Base-by-base conservation (phyloP, 2,329 filamentous ascomycete genomes). In the Bertia moriformis region DNA sequence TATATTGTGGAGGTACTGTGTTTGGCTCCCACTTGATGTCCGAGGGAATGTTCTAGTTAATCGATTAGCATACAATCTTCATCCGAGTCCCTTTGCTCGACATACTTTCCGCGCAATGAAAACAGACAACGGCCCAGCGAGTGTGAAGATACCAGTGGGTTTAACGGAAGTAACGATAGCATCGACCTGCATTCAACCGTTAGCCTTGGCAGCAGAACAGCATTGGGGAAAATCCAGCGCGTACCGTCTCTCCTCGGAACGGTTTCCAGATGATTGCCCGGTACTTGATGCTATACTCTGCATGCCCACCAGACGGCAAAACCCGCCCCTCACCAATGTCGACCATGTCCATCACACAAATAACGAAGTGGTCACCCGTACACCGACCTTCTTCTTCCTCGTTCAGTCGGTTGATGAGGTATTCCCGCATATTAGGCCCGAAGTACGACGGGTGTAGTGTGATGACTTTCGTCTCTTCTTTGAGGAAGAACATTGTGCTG, bases 11-110 rank as follows among this genome's bases (percentile, higher is more conserved):
- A 12, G 32, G 32, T 12, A 35, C 32, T 12, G 32, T 35, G 17
- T 35, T 35, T 35, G 32, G 32, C 15, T 35, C 32, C 32, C 32
- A 35, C 32, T 35, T 35, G 32, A 35, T 35, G 15, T 35, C 32
- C 32, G 32, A 35, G 15, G 32, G 32, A 17, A 35, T 35, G 15
- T 35, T 35, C 32, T 35, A 14, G 7, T 18, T 7, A 35, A 17
- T 7, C 10, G 10, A 17, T 35, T 35, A 35, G 32, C 24, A 29
- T 29, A 10, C 10, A 29, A 10, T 10, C n/a, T 29, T 29, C 24
- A 29, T 29, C 24, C 10, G 10, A 29, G 10, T n/a, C 10, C 10
- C 10, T 29, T 10, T 29, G n/a, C 10, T 10, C 24, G 15, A 12
- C 15, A 10, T 35, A 35, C 32, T 17, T 35, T 35, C 17, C 32